phyloP scores from a whole-genome alignment of 2,329 filamentous ascomycete species.

The Ascochyta pisi region DNA sequence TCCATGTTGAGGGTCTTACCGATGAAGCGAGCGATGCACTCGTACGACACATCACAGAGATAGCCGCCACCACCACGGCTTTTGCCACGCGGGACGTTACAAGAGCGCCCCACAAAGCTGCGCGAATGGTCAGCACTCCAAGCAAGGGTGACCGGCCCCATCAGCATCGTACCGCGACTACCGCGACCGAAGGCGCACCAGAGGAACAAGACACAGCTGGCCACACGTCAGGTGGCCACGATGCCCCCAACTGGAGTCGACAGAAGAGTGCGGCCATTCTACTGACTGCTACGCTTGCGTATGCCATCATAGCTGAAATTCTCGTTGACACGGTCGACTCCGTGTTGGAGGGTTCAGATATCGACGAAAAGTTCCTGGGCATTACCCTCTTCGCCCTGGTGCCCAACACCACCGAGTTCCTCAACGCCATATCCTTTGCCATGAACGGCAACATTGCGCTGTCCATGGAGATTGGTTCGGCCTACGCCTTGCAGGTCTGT shows the following conservation, averaged over 20 bases:
- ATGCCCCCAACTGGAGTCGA: conserved; percentile 98
- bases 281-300: conserved; percentile 85
- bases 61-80: conserved; percentile 88
- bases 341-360: conserved; percentile 86
- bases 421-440: conserved; percentile 98
- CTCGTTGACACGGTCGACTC: conserved; percentile 96
- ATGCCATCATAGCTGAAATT: conserved; percentile 97
- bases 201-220: conserved; percentile 54
- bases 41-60: conserved; percentile 87
- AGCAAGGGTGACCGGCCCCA: conserved; percentile 48
- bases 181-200: conserved; percentile 62
- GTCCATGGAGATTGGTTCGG: conserved; percentile 98
- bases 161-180: conserved; percentile 47
- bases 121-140: conserved; percentile 49
- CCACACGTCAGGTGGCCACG: conserved; percentile 70
- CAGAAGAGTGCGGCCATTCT: conserved; percentile 89
- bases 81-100: conserved; percentile 82
- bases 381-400: conserved; percentile 97
- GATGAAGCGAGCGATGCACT: conserved; percentile 82
- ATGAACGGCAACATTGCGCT: conserved; percentile 99
- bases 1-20: conserved; percentile 70
- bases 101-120: conserved; percentile 59
- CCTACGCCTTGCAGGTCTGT: conserved; percentile 95
- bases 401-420: conserved; percentile 96
- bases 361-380: conserved; percentile 96